A percentile compares a stretch with the other conserved stretches of the same genome.
These are phyloP conservation scores for Lepiota subincarnata DNA, from an alignment of 768 basidiomycete genomes.

Conservation along the genomic window DNA sequence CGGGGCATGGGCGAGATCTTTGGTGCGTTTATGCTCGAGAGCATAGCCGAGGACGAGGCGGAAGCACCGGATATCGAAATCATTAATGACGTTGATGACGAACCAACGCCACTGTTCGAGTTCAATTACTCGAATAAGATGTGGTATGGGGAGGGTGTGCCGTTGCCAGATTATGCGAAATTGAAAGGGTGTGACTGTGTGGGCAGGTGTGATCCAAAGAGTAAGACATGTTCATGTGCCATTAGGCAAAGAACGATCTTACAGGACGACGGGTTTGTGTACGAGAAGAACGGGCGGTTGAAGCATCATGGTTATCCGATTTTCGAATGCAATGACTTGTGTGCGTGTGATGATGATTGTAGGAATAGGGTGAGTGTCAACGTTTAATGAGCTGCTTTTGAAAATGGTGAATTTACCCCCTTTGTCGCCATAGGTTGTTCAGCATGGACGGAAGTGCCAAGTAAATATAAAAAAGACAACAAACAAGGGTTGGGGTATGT, in stretches of 20 bases:
- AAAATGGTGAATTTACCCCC: background rate
- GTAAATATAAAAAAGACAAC: conserved; percentile 67
- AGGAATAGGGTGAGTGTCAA: conserved; percentile 62
- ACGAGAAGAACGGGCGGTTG: conserved; percentile 57
- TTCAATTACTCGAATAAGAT: conserved; percentile 84
- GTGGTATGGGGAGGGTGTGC: conserved; percentile 68
- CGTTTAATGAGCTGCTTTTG: background rate
- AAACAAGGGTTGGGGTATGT: conserved; percentile 83
- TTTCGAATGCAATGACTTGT: conserved; percentile 83
- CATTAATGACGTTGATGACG: conserved; percentile 62
- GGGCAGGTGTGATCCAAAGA: conserved; percentile 71
- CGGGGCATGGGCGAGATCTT: conserved; percentile 51
- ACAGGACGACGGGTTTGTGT: conserved; percentile 56
- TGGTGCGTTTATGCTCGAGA: conserved; percentile 60
- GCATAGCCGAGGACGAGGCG: conserved; percentile 63
- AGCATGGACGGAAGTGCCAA: conserved; percentile 63
- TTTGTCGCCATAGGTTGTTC: conserved; percentile 59
- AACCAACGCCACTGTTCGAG: conserved; percentile 76
- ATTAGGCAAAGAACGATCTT: conserved; percentile 46
- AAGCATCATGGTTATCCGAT: conserved; percentile 54
- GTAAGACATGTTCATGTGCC: conserved; percentile 69
- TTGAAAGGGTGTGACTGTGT: conserved; percentile 71
- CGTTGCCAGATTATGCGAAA: conserved; percentile 53
- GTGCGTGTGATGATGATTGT: conserved; percentile 79
- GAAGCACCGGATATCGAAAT: conserved; percentile 65